Evolutionary conservation across 2,329 filamentous ascomycete species (phyloP), one percentile per base, ranked within the genome.

Genomic region (Aspergillus sp.): DNA sequence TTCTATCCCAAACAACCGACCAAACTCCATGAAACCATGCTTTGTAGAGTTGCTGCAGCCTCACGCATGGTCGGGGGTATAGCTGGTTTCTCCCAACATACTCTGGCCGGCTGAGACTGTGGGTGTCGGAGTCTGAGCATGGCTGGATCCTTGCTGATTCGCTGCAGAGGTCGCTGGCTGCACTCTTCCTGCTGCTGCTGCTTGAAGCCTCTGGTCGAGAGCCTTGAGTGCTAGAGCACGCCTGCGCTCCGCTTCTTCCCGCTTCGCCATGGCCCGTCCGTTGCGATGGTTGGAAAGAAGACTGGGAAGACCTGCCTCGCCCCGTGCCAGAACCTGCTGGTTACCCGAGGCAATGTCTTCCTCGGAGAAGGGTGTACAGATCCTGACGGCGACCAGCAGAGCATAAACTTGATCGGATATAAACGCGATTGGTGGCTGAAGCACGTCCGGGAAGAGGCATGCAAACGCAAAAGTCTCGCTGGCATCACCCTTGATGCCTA

Each of bases 381-480:
- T 77, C 67, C 85, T 87, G 72, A 96, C 74, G 5, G 90, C 82
- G 1, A 97, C 89, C 1, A 97, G 81, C 4, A 89, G 75, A 60
- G 84, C 83, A 78, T 94, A 97, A 25, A 97, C 76, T 62, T 87
- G 83, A 67, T 91, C 88, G 10, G 90, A 85, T n/a, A 96, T 74
- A 9, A 87, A 84, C 15, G 89, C 86, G 45, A 98, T 84, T 13
- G 91, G 81, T 0, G 92, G 90, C 74, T 97, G 94, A 45, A 91
- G 80, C 3, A 89, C 87, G 52, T 90, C 90, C 0, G 95, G 95
- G 80, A 98, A 98, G 82, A 99, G 97, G 70, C 95, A 92, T 65
- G 92, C 89, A 75, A 99, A 96, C 7, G 93, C 90, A 74, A 99
- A 99, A 0, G 93, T 97, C 77, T 99, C 95, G 76, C 91, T 96